Base-by-base conservation (phyloP, 2,329 filamentous ascomycete genomes). In the Chaetomium sp. region DNA sequence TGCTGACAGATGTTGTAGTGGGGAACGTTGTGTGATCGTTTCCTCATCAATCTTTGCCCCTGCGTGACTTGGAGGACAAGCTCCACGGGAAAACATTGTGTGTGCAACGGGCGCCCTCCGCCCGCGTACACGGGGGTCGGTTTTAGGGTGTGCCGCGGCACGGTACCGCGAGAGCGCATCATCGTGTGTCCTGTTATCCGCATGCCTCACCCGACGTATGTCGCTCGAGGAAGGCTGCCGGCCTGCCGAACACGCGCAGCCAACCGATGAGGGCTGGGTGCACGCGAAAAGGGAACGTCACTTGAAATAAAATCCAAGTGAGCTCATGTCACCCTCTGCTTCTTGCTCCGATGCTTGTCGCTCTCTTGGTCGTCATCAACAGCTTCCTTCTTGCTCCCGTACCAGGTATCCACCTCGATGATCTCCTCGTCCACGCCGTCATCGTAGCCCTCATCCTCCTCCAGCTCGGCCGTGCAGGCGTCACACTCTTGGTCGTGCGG, bases 401-500 rank as follows among this genome's bases (percentile, higher is more conserved):
- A 36, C 42, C 49, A 52, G 45, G 49, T 42, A 49, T 38, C 12
- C 3, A 49, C n/a, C 46, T 56, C 48, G 42, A 57, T 47, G 12
- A 54, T 56, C 38, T 62, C 53, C 8, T 66, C 66, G 38, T 72
- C 69, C 43, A 69, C 72, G 48, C 74, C 61, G 53, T 73, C 73
- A 37, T 68, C 64, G 58, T 65, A 63, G 46, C 66, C 67, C 59
- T 68, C 75, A 47, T 77, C 68, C 8, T 71, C 73, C 56, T 75
- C 72, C 47, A 73, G 71, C 56, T 72, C 71, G 43, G 72, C 71
- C 46, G 68, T 61, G 54, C 76, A 79, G 11, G 65, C 59, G 47
- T 75, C 69, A 64, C 76, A 79, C 61, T 78, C 76, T 57, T 77
- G 75, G 60, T 77, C 74, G 56, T 76, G 77, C 2, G 59, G 59